Evolutionary conservation across 306 rosid species (phyloP), one percentile per base, ranked within the genome.

Genomic region (Dalbergia cultrata): DNA sequence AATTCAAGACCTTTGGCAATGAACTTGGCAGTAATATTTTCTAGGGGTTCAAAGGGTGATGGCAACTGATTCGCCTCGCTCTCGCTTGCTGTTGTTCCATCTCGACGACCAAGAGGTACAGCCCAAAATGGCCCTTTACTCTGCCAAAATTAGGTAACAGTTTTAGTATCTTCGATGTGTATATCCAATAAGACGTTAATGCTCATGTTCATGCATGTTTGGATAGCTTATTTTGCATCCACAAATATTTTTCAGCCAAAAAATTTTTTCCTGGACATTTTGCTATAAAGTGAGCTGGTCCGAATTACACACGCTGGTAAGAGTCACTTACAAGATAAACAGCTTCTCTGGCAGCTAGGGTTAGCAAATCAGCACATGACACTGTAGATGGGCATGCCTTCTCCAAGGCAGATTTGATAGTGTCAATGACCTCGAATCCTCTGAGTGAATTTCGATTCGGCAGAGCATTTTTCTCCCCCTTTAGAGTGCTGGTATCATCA

Each of bases 341-440:
- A 53, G 97, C 94, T 57, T 94, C 93, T 86, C 97, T 93, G 1
- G 97, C 88, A 5, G 90, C 97, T 13, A 95, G 92, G 75, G 99
- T 67, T 21, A 93, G 66, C 67, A 93, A 82, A 85, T 93, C 99
- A 64, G 96, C 85, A 60, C 99, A 95, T 69, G 99, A 95, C 52
- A 91, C 99, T 5, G 88, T 87, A 57, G 89, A 87, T 67, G 99
- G 99, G 77, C 99, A 95, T 49, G 87, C 92, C 53, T 76, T 83
- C 87, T 93, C 96, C 67, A 95, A 64, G 8, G 39, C 79, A 76
- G 98, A 79, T 64, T 95, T 95, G 52, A 95, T 95, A 52, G 65
- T 81, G 74, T 93, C 98, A 79, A 91, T 93, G n/a, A 91, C 90
- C 60, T 93, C 97, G 64, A 81, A 91, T 41, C 99, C 99, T 90